A percentile compares a stretch with the other conserved stretches of the same genome.
Conservation (phyloP, 2,329 filamentous ascomycete genomes). For the Cordyceps fumosorosea region DNA sequence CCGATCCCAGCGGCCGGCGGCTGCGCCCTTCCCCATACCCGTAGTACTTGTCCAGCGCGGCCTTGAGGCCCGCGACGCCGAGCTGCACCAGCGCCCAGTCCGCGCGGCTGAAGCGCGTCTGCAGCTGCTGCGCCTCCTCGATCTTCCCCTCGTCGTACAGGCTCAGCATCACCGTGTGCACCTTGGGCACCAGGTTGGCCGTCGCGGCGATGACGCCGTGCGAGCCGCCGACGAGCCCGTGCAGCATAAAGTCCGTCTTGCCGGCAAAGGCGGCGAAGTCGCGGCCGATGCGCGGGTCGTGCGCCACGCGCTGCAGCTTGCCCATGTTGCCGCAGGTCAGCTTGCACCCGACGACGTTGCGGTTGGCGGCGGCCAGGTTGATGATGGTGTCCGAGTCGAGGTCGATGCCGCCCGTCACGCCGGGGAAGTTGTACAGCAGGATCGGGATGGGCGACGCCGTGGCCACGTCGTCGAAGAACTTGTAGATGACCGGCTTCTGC, state of each 20-base stretch:
- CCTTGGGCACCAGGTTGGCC: conserved; percentile 33
- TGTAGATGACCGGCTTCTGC: conserved; percentile 26
- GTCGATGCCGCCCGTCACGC: conserved; percentile 53
- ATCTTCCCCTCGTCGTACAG: conserved; percentile 28
- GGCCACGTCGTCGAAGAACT: conserved; percentile 61
- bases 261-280: conserved; percentile 31
- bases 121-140: conserved; percentile 29
- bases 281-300: conserved; percentile 27
- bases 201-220: conserved; percentile 35
- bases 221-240: conserved; percentile 30
- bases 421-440: conserved; percentile 61
- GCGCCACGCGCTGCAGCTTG: conserved; percentile 46
- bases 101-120: conserved; percentile 25
- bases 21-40: conserved; percentile 19
- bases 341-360: conserved; percentile 59
- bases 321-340: conserved; percentile 61
- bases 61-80: conserved; percentile 24
- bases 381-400: conserved; percentile 54
- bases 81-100: conserved; percentile 26
- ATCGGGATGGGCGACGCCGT: conserved; percentile 52
- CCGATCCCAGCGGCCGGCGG: conserved; percentile 20
- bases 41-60: conserved; percentile 19
- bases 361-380: conserved; percentile 40
- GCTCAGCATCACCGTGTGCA: conserved; percentile 29
- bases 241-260: conserved; percentile 37